Percentiles rank a stretch among this genome's conserved stretches.
Conservation (phyloP, 2,329 filamentous ascomycete species). For the Iodosphaeria phyllophila region DNA sequence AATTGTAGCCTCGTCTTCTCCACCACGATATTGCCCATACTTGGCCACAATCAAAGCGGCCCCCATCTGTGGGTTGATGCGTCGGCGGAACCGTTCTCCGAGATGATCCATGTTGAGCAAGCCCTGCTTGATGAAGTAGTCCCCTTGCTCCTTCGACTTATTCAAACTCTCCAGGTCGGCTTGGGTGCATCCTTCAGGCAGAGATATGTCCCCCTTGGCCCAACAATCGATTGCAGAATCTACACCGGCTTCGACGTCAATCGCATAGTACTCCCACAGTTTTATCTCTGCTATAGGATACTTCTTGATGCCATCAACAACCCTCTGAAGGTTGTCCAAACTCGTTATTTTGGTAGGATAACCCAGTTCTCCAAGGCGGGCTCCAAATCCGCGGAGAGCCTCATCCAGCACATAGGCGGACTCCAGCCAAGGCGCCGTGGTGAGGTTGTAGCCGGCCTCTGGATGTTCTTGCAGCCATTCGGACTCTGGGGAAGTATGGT, state of each 20-base stretch:
- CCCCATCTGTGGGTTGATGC: constrained; percentile 47
- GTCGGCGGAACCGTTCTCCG: constrained; percentile 61
- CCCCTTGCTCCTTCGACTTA: constrained; percentile 29
- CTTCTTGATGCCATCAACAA: constrained; percentile 73
- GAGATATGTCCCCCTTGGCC: constrained; percentile 37
- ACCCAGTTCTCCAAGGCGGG: constrained; percentile 47
- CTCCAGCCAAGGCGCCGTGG: constrained; percentile 65
- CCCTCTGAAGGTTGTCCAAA: constrained; percentile 52
- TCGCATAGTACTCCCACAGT: constrained; percentile 85
- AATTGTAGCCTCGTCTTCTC: constrained; percentile 31
- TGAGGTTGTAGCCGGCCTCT: constrained; percentile 85
- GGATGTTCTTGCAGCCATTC: constrained; percentile 88
- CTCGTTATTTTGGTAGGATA: constrained; percentile 58
- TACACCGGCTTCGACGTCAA: constrained; percentile 59
- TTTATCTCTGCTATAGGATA: constrained; percentile 60
- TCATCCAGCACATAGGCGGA: constrained; percentile 44
- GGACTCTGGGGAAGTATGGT: constrained; percentile 93
- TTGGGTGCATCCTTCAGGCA: constrained; percentile 24
- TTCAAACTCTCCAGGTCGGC: constrained; percentile 28
- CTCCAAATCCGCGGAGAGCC: constrained; percentile 56
- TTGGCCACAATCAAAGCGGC: constrained; percentile 50
- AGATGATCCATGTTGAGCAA: constrained; percentile 55
- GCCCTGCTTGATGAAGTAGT: constrained; percentile 49
- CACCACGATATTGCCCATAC: constrained; percentile 45
- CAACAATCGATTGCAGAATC: constrained; percentile 54